Evolutionary conservation across 2,329 filamentous ascomycete genomes (phyloP), one percentile per base, ranked within the genome.

Genomic region (Hymenoscyphus albidus): DNA sequence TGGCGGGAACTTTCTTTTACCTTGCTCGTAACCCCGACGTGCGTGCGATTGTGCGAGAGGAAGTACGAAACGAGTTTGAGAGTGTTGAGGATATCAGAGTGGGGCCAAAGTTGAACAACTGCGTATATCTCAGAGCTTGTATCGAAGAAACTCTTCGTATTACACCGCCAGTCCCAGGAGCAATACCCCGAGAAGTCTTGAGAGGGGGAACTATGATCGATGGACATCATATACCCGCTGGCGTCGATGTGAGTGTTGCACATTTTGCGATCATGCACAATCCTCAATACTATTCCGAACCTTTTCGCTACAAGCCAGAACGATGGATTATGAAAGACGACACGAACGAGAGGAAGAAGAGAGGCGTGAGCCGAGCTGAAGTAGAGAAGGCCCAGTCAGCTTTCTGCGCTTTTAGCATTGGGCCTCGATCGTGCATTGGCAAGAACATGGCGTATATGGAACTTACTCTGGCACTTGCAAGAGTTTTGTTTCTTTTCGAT

Each of bases 241-340:
- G 80, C 9, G 78, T 76, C 13, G 75, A 79, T 64, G 77, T 78
- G 54, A 79, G 79, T 1, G 79, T 78, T 5, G 76, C 78, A 0
- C 75, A 76, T 16, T 82, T 79, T 72, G 75, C 77, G 0, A 77
- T 81, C 48, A 79, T 81, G 64, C 78, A 79, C 39, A 77, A 80
- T 61, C 69, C 76, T 1, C 64, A 73, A 9, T 81, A 81, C 73
- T 81, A 78, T 70, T 76, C 77, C 1, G 69, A 76, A 38, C 76
- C 80, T 0, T 75, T 76, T 60, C 63, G 66, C 0, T 82, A 76
- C 66, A 65, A 77, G 14, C 80, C 80, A 1, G 79, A 82, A 69
- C 76, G 80, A 22, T 82, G 80, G 80, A 59, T 59, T 40, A 76
- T 81, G 12, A 56, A 48, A 35, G 31, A 51, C 16, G 57, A 40